Conservation (phyloP, 352 stramenopile species). For the Pythium biforme region DNA sequence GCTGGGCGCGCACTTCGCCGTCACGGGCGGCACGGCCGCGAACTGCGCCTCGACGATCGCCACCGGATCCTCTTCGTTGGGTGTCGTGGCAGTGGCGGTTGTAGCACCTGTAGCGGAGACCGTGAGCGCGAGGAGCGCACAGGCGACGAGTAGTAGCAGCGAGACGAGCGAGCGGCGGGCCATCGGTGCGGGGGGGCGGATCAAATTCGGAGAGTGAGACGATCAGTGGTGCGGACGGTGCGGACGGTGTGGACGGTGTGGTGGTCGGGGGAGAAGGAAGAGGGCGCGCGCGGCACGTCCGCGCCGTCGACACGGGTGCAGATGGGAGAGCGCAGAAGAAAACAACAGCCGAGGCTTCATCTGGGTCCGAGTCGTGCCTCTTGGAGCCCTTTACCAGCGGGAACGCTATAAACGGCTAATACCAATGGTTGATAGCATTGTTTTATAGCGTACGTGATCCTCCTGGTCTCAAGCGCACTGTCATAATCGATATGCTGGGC, state of each 20-base stretch:
- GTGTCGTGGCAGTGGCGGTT: background rate
- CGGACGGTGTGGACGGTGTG: too few species aligned
- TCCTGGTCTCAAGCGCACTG: too few species aligned
- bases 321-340: background rate
- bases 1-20: constrained; percentile 20
- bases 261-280: too few species aligned
- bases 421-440: too few species aligned
- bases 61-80: constrained; percentile 5
- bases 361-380: background rate
- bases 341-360: too few species aligned
- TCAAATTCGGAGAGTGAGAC: constrained; percentile 1
- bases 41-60: constrained; percentile 33
- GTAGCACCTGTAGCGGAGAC: background rate
- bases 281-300: too few species aligned
- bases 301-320: too few species aligned
- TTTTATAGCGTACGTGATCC: too few species aligned
- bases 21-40: constrained; percentile 30
- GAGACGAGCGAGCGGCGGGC: constrained; percentile 1
- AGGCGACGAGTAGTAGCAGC: background rate
- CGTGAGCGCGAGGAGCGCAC: background rate
- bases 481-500: constrained; percentile 1
- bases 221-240: too few species aligned
- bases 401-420: background rate
- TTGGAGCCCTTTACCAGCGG: background rate
- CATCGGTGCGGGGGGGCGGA: background rate